phyloP scores from a whole-genome alignment of 2,329 filamentous ascomycete genomes.

The Neodidymelliopsis sp. region DNA sequence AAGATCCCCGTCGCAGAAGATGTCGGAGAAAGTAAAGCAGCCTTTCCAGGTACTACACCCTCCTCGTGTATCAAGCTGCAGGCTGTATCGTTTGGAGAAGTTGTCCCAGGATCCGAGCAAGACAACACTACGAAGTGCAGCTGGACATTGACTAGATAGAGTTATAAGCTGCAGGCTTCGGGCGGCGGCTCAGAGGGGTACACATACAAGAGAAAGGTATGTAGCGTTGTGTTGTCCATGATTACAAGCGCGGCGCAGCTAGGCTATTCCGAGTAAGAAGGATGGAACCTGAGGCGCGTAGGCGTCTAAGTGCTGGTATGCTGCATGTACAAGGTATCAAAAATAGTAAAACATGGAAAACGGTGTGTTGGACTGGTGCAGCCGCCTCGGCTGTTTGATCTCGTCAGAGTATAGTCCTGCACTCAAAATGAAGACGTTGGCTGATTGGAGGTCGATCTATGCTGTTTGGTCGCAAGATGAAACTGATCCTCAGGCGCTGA shows the following conservation, averaged over 20 bases:
- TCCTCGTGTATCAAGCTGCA: constrained; percentile 80
- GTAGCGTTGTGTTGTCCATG: constrained; percentile 64
- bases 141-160: constrained; percentile 43
- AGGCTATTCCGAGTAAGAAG: constrained; percentile 39
- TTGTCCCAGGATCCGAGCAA: constrained; percentile 96
- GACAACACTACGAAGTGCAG: constrained; percentile 71
- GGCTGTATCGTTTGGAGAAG: constrained; percentile 78
- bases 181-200: constrained; percentile 26
- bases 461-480: constrained; percentile 38
- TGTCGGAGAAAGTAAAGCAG: constrained; percentile 85
- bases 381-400: constrained; percentile 33
- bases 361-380: constrained; percentile 33
- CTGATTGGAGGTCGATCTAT: constrained; percentile 31
- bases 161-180: constrained; percentile 30
- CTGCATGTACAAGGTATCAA: constrained; percentile 29
- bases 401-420: constrained; percentile 26
- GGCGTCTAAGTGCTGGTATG: constrained; percentile 34
- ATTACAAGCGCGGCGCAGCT: constrained; percentile 34
- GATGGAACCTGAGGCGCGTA: constrained; percentile 35
- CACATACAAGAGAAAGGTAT: constrained; percentile 64
- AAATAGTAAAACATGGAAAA: constrained; percentile 42
- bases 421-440: constrained; percentile 12
- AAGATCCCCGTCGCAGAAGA: constrained; percentile 78
- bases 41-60: constrained; percentile 83
- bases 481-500: constrained; percentile 33